Evolutionary conservation across 768 basidiomycete genomes (phyloP).

Genomic region (Gelatoporia subvermispora): DNA sequence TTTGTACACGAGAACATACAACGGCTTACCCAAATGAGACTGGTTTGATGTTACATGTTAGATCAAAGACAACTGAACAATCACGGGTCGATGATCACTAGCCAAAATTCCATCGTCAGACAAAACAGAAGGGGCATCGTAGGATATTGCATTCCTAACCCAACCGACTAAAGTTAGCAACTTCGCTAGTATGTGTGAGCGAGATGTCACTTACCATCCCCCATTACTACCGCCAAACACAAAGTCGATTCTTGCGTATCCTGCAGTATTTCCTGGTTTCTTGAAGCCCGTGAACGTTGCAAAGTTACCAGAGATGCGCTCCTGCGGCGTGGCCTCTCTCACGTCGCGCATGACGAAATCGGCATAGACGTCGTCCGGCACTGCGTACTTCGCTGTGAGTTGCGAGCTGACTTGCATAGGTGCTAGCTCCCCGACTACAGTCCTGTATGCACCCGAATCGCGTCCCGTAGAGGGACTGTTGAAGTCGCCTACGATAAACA

Average conservation of each 20-base stretch:
- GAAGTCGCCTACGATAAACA: slow-evolving; percentile 51
- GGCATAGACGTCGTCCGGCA: slow-evolving; percentile 26
- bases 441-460: slow-evolving; percentile 46
- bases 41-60: too few relatives aligned
- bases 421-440: slow-evolving; percentile 38
- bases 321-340: slow-evolving; percentile 35
- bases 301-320: slow-evolving; percentile 39
- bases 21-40: too few relatives aligned
- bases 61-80: too few relatives aligned
- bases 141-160: slow-evolving; percentile 32
- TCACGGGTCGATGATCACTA: slow-evolving; percentile 55
- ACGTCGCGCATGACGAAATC: slow-evolving; percentile 43
- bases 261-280: slow-evolving; percentile 31
- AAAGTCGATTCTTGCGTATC: slow-evolving; percentile 46
- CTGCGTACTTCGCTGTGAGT: slow-evolving; percentile 38
- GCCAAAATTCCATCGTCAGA: slow-evolving; percentile 48
- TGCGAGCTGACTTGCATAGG: slow-evolving; percentile 38
- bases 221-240: slow-evolving; percentile 45
- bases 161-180: neutral
- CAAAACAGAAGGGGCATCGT: slow-evolving; percentile 36
- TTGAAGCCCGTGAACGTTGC: slow-evolving; percentile 51
- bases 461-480: slow-evolving; percentile 43
- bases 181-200: neutral
- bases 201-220: slow-evolving; percentile 34
- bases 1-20: too few relatives aligned